These are phyloP conservation scores for Cladosporium sp. DNA, from an alignment of 2,329 filamentous ascomycete species.

Conservation along the genomic window DNA sequence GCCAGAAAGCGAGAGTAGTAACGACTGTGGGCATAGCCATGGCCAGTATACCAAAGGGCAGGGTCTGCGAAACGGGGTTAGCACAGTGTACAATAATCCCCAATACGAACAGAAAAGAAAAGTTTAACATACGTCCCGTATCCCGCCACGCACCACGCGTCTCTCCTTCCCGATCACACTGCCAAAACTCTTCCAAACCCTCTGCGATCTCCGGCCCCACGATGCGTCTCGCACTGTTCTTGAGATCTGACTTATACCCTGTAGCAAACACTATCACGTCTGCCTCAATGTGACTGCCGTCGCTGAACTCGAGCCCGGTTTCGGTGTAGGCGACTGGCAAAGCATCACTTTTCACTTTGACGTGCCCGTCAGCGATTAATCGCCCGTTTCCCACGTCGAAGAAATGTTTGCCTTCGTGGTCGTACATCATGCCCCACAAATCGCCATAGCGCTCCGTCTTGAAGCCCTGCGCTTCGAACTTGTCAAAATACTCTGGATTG, in stretches of 20 bases:
- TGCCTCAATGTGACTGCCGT: constrained; percentile 43
- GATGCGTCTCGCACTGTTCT: constrained; percentile 61
- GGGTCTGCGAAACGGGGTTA: constrained; percentile 30
- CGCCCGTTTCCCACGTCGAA: constrained; percentile 47
- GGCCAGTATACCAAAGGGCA: constrained; percentile 48
- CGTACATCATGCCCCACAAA: constrained; percentile 40
- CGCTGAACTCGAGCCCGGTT: constrained; percentile 43
- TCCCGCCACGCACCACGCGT: constrained; percentile 45
- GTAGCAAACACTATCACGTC: constrained; percentile 50
- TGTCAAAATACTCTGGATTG: constrained; percentile 41
- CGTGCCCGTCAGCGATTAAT: constrained; percentile 46
- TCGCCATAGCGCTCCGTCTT: constrained; percentile 39
- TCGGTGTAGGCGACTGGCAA: constrained; percentile 38
- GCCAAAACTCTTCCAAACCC: constrained; percentile 64
- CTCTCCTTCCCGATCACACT: constrained; percentile 49
- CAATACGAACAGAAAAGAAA: neutral
- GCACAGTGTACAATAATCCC: neutral
- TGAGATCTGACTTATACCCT: constrained; percentile 48
- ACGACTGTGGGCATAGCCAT: constrained; percentile 43
- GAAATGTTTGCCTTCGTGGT: constrained; percentile 49
- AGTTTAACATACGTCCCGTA: constrained; percentile 32
- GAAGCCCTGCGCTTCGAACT: constrained; percentile 44
- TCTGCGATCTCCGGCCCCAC: constrained; percentile 65
- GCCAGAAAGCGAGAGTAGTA: constrained; percentile 52
- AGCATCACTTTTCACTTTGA: constrained; percentile 45